Conservation (phyloP, 331 rosid species). For the Malus hybrid region DNA sequence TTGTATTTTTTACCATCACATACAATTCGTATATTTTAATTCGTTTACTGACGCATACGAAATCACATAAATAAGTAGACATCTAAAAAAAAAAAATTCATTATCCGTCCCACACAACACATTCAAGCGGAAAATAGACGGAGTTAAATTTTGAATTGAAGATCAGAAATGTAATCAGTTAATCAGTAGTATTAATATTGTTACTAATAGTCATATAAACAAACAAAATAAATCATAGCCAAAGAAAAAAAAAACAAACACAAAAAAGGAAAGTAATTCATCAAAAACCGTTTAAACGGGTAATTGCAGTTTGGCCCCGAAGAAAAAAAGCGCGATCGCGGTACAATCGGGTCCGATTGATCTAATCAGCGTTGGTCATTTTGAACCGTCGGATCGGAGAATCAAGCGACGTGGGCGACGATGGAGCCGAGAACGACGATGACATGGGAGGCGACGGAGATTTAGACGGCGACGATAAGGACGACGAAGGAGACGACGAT, state of each 20-base stretch:
- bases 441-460: conserved; percentile 14
- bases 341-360: not conserved
- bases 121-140: no score
- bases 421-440: conserved; percentile 37
- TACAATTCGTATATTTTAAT: no score
- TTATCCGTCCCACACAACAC: no score
- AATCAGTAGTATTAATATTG: conserved; percentile 14
- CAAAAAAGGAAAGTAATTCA: conserved; percentile 24
- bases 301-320: conserved; percentile 33
- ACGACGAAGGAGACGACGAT: conserved; percentile 22
- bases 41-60: no score
- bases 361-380: conserved; percentile 46
- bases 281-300: conserved; percentile 70
- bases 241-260: not conserved
- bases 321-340: not conserved
- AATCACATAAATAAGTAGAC: no score
- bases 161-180: not conserved
- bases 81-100: no score
- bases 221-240: conserved; percentile 28
- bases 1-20: no score
- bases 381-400: conserved; percentile 75
- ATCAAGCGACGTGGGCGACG: conserved; percentile 45
- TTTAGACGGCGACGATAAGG: conserved; percentile 19
- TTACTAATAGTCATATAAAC: conserved; percentile 25
- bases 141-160: not conserved